Evolutionary conservation across 148 eudicot genomes (phyloP), one percentile per base, ranked within the genome.

Genomic region (Gaultheria prostrata): DNA sequence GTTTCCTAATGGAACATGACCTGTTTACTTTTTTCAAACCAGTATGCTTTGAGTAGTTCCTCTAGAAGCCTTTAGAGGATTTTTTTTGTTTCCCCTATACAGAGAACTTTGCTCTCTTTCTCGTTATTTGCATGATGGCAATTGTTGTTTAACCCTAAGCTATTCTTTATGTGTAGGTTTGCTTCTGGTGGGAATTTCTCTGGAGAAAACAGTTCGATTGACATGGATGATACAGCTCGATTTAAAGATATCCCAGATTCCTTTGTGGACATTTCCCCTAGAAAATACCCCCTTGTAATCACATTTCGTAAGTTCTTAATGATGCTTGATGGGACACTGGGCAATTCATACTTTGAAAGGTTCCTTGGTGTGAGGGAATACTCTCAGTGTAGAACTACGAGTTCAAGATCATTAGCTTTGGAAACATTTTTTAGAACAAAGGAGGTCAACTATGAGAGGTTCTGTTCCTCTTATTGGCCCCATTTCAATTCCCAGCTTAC

Each of bases 241-340:
- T 90, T 90, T 77, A 86, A 76, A 79, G 93, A 86, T 39, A 86
- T 94, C 20, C 92, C 98, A 2, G 92, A 94, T 82, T 90, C 98
- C 43, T 93, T 94, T 84, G 56, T 88, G 81, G 89, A 86, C 33
- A 85, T 94, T 45, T 83, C 88, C 77, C 71, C 84, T 2, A 81
- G 87, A 17, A 84, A 79, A 8, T 94, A 89, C 75, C 95, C 98
- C 43, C 95, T 94, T 43, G 92, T 94, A 24, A 76, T 94, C 48
- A 92, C 98, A 39, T 90, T 93, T 73, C 90, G 85, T 80, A 94
- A 94, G 85, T 92, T 94, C 86, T 81, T 94, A 51, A 85, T 94
- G 87, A 94, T 94, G 98, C 92, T 94, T 35, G 95, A 94, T 65
- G 94, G 95, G 50, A 89, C 94, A 17, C n/a, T 92, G 26, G 94